Conservation (phyloP, 306 rosid genomes). For the Prinsepia uniflora region DNA sequence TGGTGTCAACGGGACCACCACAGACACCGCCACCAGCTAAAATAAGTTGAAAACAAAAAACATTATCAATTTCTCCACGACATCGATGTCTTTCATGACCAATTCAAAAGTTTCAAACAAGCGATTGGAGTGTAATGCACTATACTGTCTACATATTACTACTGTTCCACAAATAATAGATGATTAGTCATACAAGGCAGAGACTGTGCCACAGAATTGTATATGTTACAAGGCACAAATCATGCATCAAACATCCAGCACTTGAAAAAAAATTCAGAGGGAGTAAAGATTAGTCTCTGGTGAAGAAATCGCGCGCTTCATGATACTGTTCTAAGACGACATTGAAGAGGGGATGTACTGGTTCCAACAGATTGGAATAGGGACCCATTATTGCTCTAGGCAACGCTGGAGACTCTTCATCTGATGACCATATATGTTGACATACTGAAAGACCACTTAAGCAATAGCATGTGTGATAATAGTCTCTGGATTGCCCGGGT, state of each 20-base stretch:
- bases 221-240: background rate
- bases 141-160: background rate
- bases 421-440: conserved; percentile 61
- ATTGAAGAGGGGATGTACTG: conserved; percentile 77
- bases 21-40: background rate
- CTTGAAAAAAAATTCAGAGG: background rate
- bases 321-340: conserved; percentile 57
- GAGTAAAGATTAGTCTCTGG: conserved; percentile 27
- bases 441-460: conserved; percentile 83
- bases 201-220: background rate
- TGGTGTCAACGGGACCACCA: background rate
- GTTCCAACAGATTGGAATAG: conserved; percentile 69
- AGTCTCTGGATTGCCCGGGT: conserved; percentile 72
- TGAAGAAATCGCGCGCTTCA: conserved; percentile 68
- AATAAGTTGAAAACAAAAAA: background rate
- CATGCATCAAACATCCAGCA: background rate
- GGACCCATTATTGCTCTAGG: conserved; percentile 61
- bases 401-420: conserved; percentile 52
- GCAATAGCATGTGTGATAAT: conserved; percentile 89
- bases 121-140: background rate
- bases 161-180: background rate
- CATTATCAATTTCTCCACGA: too few relatives aligned
- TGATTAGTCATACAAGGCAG: background rate
- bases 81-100: too few relatives aligned
- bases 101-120: background rate